Base-by-base conservation (phyloP, 2,329 filamentous ascomycete species). In the Ophiostoma angusticollis region DNA sequence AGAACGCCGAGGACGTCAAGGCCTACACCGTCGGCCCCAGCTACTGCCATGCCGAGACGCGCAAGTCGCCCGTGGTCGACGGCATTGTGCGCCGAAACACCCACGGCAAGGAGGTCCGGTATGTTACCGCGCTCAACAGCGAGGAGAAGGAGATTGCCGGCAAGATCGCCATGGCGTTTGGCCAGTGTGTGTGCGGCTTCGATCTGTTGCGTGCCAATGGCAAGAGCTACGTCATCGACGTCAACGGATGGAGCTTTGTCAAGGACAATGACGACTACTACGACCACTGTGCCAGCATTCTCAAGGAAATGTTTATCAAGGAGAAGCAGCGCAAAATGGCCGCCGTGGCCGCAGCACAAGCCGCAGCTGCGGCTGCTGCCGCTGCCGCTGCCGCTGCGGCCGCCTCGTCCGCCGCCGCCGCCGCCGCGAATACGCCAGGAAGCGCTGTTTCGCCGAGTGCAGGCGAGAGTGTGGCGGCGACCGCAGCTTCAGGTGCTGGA, bases 251-350 rank as follows among this genome's bases (percentile, higher is more conserved):
- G 93, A 96, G 89, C 55, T 98, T 98, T 53, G 91, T 98, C 58
- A 98, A 98, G 58, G 93, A 98, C 58, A 98, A 98, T 52, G 89
- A 95, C 46, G 87, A 93, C 44, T 98, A 98, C 59, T 98, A 98
- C 57, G 84, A 96, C 53, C 84, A 85, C 53, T 91, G 81, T 50
- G 78, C 91, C 17, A 78, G 68, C 43, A 94, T 96, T 35, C 64
- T 98, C 37, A 84, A 79, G 53, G 80, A 91, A 6, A 84, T 93
- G 55, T 96, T 98, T 49, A 67, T 93, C 47, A 76, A 76, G 47
- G 89, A 95, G 58, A 84, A 78, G 52, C 60, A 75, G 37, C 72
- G 74, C 27, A 72, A 69, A 14, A 22, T 29, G 1, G 42, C 39
- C 3, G 22, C 22, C 1, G 42, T n/a, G n/a, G n/a, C n/a, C n/a